phyloP scores from a whole-genome alignment of 306 rosid genomes.

The Echinosophora koreensis region DNA sequence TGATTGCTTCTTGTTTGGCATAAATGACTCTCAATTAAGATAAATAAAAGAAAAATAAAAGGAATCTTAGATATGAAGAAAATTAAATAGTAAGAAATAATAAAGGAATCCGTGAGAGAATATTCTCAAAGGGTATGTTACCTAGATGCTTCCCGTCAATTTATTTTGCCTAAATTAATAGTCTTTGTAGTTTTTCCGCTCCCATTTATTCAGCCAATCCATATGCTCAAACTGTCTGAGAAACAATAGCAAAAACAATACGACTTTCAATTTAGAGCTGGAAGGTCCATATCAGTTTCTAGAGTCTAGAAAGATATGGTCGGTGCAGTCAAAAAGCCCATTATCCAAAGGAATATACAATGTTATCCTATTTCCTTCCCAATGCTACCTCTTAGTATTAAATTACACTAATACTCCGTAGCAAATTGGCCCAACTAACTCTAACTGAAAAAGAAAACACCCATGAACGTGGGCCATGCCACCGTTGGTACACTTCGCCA shows the following conservation, averaged over 20 bases:
- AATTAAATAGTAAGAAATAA: background rate
- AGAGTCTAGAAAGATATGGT: background rate
- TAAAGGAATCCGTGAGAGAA: background rate
- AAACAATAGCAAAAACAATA: background rate
- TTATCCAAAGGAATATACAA: slow-evolving; percentile 27
- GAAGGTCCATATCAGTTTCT: background rate
- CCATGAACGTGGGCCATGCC: background rate
- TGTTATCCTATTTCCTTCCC: background rate
- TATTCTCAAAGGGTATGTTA: slow-evolving; percentile 36
- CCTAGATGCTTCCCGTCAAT: slow-evolving; percentile 4
- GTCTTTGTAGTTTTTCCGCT: background rate
- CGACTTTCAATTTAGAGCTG: background rate
- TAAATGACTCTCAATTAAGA: background rate
- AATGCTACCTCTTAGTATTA: no score
- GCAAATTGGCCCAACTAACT: slow-evolving; percentile 45
- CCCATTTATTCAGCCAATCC: background rate
- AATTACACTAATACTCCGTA: background rate
- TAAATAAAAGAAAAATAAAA: background rate
- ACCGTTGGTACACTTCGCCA: slow-evolving; percentile 9
- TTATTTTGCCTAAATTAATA: background rate
- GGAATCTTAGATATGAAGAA: background rate
- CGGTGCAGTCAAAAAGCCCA: slow-evolving; percentile 36
- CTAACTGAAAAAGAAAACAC: slow-evolving; percentile 42
- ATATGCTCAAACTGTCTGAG: background rate
- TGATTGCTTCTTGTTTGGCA: background rate